Evolutionary conservation across 192 early-diverging fungal species (phyloP).

Genomic region (Bifiguratus adelaidae): DNA sequence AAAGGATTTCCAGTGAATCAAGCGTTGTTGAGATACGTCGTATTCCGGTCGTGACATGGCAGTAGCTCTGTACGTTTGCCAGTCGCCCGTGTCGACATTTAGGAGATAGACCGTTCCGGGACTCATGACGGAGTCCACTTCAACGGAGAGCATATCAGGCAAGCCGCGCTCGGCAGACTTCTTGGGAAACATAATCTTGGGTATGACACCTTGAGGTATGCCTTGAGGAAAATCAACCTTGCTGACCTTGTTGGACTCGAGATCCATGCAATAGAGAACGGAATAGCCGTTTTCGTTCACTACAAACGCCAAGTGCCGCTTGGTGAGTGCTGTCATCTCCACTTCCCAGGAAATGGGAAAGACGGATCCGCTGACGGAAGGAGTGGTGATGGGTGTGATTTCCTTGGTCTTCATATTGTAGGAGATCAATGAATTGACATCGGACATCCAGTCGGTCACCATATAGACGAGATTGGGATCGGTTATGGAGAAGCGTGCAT

Average conservation of each 20-base stretch:
- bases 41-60: not conserved
- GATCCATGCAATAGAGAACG: not conserved
- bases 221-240: not conserved
- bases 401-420: not conserved
- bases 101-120: not conserved
- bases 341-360: not conserved
- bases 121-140: not conserved
- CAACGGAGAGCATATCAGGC: not conserved
- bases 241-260: not conserved
- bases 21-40: not conserved
- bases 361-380: not conserved
- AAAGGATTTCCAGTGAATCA: conserved; percentile 1
- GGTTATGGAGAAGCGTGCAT: not conserved
- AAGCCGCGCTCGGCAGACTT: too few species aligned
- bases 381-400: not conserved
- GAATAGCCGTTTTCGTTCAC: not conserved
- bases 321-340: too few species aligned
- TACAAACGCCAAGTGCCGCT: not conserved
- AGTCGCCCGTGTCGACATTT: not conserved
- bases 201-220: too few species aligned
- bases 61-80: not conserved
- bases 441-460: conserved; percentile 1
- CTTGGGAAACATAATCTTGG: too few species aligned
- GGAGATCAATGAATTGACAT: not conserved
- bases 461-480: not conserved